Evolutionary conservation across 768 basidiomycete species (phyloP).

Genomic region (Baorangia bicolor): DNA sequence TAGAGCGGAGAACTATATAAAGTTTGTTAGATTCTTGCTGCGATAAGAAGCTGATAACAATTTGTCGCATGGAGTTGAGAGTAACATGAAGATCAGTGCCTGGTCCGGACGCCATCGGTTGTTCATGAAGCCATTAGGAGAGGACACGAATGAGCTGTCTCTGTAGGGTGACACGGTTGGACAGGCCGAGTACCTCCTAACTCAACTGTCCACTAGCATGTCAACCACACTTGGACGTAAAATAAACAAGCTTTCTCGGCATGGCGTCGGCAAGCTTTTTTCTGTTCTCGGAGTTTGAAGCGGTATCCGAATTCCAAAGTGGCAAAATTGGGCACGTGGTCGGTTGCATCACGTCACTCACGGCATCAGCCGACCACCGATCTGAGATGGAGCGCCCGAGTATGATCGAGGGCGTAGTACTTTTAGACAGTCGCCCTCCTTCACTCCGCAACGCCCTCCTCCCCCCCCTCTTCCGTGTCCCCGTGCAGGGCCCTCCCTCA

Average conservation of each 20-base stretch:
- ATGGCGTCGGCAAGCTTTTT: conserved; percentile 7
- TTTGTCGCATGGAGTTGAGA: background rate
- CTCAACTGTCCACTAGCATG: no score
- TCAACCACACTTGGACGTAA: no score
- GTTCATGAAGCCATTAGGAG: background rate
- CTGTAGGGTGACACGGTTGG: no score
- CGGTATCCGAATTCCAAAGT: conserved; percentile 12
- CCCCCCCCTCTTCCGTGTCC: conserved; percentile 4
- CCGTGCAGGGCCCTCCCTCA: background rate
- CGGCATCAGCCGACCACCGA: conserved; percentile 26
- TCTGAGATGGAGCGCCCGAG: conserved; percentile 28
- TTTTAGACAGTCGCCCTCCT: conserved; percentile 19
- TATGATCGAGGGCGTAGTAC: conserved; percentile 13
- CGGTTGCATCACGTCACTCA: conserved; percentile 11
- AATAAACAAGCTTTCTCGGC: background rate
- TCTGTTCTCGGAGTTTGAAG: conserved; percentile 14
- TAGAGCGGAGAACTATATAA: conserved; percentile 28
- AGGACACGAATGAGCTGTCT: background rate
- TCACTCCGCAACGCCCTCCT: conserved; percentile 13
- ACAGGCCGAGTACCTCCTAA: background rate
- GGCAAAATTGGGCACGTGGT: conserved; percentile 18
- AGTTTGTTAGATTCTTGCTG: conserved; percentile 18
- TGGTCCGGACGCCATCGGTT: background rate
- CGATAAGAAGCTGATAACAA: conserved; percentile 27
- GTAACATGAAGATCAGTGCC: background rate